Conservation (phyloP, 352 stramenopile genomes). For the Phytophthora fragariaefolia region DNA sequence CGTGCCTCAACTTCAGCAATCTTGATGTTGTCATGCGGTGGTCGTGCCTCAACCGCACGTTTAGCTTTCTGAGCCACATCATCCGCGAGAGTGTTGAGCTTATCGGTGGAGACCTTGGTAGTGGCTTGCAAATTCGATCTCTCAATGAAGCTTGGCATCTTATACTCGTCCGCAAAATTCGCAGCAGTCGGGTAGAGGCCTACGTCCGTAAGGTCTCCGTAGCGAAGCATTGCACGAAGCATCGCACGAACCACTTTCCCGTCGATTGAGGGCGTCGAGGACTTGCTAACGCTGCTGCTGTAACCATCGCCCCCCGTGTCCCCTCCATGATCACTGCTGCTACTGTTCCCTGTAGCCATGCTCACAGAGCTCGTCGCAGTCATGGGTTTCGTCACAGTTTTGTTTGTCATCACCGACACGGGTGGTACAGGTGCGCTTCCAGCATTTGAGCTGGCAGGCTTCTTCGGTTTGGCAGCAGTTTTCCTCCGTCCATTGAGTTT, state of each 20-base stretch:
- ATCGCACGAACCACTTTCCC: slow-evolving; percentile 76
- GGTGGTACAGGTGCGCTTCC: slow-evolving; percentile 49
- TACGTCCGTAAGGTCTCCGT: slow-evolving; percentile 82
- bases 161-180: slow-evolving; percentile 81
- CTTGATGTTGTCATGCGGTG: slow-evolving; percentile 77
- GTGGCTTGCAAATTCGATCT: slow-evolving; percentile 60
- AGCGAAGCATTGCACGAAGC: slow-evolving; percentile 74
- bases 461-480: slow-evolving; percentile 57
- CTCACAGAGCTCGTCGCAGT: slow-evolving; percentile 22
- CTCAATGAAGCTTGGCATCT: slow-evolving; percentile 76
- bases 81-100: slow-evolving; percentile 58
- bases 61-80: slow-evolving; percentile 71
- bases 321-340: slow-evolving; percentile 51
- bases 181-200: slow-evolving; percentile 55
- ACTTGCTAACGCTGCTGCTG: slow-evolving; percentile 43
- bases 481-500: slow-evolving; percentile 73
- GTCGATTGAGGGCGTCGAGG: slow-evolving; percentile 39
- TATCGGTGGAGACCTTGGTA: slow-evolving; percentile 66
- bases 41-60: slow-evolving; percentile 51
- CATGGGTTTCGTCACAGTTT: slow-evolving; percentile 39
- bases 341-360: slow-evolving; percentile 29
- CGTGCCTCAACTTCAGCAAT: slow-evolving; percentile 80
- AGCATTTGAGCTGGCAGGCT: slow-evolving; percentile 28
- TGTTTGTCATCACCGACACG: slow-evolving; percentile 59
- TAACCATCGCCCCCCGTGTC: slow-evolving; percentile 41